phyloP scores from a whole-genome alignment of 1,139 yeast genomes.

The Hemisphaericaspora subhashii region DNA sequence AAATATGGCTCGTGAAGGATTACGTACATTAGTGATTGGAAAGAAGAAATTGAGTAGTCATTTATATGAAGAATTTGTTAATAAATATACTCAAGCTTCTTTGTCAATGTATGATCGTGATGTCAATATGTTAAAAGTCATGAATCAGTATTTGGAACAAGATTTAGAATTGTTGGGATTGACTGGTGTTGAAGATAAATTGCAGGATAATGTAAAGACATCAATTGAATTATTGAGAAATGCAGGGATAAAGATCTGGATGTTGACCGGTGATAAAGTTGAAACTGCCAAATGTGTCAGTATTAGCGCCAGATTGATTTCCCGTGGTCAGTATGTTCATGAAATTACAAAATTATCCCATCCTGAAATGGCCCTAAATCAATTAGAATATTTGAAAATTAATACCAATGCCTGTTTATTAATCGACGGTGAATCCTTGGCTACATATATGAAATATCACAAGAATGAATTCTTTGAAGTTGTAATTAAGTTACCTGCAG shows the following conservation, averaged over 20 bases:
- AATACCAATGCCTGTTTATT: constrained; percentile 76
- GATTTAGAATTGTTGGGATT: constrained; percentile 86
- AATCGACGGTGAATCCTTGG: constrained; percentile 92
- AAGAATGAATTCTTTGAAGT: constrained; percentile 72
- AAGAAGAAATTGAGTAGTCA: constrained; percentile 63
- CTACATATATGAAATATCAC: constrained; percentile 61
- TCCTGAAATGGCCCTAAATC: constrained; percentile 66
- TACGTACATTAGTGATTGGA: constrained; percentile 91
- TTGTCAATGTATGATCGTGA: constrained; percentile 81
- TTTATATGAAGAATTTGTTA: constrained; percentile 60
- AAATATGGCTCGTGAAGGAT: constrained; percentile 97
- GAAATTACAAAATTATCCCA: constrained; percentile 67
- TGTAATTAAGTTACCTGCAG: constrained; percentile 82
- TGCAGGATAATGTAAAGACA: constrained; percentile 87
- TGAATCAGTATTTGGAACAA: constrained; percentile 70
- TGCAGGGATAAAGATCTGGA: constrained; percentile 98
- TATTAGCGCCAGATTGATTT: constrained; percentile 85
- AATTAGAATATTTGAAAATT: constrained; percentile 66
- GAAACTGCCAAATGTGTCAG: constrained; percentile 98
- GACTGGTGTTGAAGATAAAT: constrained; percentile 96
- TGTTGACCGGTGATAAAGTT: constrained; percentile 98
- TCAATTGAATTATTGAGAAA: constrained; percentile 89
- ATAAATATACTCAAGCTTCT: constrained; percentile 69
- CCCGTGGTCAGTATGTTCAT: constrained; percentile 92
- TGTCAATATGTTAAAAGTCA: constrained; percentile 62